Evolutionary conservation across 495 filamentous ascomycete genomes (phyloP).

Genomic region (Penicillium mononematosum): DNA sequence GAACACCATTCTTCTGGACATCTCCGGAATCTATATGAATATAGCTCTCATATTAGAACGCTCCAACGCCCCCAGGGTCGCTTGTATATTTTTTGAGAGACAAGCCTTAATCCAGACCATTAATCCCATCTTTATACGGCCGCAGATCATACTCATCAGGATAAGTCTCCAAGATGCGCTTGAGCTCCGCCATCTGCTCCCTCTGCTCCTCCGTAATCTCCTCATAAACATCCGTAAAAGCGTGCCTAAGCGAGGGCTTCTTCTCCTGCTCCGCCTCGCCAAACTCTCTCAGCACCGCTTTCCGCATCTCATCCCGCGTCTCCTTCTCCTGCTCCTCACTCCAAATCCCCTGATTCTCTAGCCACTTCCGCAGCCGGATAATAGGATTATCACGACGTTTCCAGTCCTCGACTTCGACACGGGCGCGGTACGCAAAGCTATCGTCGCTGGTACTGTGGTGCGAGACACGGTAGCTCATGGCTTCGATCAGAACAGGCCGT

Average conservation of each 20-base stretch:
- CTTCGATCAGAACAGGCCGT: constrained; percentile 83
- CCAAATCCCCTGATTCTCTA: constrained; percentile 79
- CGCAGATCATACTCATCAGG: constrained; percentile 88
- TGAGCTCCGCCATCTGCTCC: constrained; percentile 77
- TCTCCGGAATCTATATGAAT: background rate
- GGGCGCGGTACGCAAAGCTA: constrained; percentile 91
- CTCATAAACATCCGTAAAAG: constrained; percentile 89
- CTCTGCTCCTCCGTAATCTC: constrained; percentile 77
- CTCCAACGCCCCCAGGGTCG: background rate
- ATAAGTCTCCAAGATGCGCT: constrained; percentile 74
- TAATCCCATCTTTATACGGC: constrained; percentile 72
- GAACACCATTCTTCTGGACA: background rate
- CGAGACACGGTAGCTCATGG: constrained; percentile 95
- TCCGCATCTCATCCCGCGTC: constrained; percentile 61
- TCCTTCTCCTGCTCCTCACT: constrained; percentile 80
- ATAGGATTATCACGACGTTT: constrained; percentile 95
- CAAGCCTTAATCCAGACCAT: constrained; percentile 49
- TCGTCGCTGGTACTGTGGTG: constrained; percentile 99
- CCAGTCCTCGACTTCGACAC: constrained; percentile 97
- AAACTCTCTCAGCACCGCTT: constrained; percentile 81
- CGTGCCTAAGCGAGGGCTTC: constrained; percentile 72
- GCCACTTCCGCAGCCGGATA: constrained; percentile 84
- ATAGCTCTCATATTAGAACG: background rate
- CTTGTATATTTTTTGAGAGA: background rate
- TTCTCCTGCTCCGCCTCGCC: constrained; percentile 83